Evolutionary conservation across 805 yeast species (phyloP).

Genomic region (Ascoidea rubescens): DNA sequence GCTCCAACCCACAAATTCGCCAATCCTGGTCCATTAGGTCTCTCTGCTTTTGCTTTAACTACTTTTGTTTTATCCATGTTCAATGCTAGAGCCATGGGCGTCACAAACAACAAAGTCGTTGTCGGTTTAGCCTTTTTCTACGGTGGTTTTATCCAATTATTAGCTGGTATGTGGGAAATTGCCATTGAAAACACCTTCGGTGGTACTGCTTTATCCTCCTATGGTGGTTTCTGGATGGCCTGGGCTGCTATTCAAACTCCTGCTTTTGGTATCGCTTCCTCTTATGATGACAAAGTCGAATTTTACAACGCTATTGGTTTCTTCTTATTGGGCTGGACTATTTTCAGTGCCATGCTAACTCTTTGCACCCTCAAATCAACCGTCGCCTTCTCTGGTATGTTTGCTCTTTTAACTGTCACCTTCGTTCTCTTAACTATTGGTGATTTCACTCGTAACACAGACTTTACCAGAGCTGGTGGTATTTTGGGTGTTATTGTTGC

Average conservation of each 20-base stretch:
- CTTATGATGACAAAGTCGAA: slow-evolving; percentile 22
- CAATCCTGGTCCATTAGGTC: slow-evolving; percentile 54
- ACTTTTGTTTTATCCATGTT: slow-evolving; percentile 45
- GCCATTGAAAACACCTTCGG: slow-evolving; percentile 54
- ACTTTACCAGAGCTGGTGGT: slow-evolving; percentile 35
- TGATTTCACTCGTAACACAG: slow-evolving; percentile 27
- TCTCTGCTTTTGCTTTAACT: slow-evolving; percentile 47
- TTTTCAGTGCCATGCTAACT: slow-evolving; percentile 41
- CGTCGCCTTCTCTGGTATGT: slow-evolving; percentile 43
- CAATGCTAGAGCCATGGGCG: slow-evolving; percentile 41
- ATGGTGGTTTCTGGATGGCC: slow-evolving; percentile 61
- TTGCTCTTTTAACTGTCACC: slow-evolving; percentile 37
- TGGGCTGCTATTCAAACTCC: slow-evolving; percentile 45
- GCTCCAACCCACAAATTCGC: slow-evolving; percentile 46
- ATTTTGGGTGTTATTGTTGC: slow-evolving; percentile 39
- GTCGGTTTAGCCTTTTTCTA: slow-evolving; percentile 46
- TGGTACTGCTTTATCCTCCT: slow-evolving; percentile 46
- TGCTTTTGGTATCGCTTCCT: slow-evolving; percentile 43
- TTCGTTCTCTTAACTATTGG: slow-evolving; percentile 42
- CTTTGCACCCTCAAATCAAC: slow-evolving; percentile 51
- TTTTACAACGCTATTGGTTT: slow-evolving; percentile 26
- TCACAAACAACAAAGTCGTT: slow-evolving; percentile 35
- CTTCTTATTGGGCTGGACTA: slow-evolving; percentile 46
- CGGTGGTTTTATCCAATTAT: slow-evolving; percentile 46
- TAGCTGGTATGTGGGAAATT: slow-evolving; percentile 57